phyloP scores from a whole-genome alignment of 805 yeast species.

The Candida glaebosa region DNA sequence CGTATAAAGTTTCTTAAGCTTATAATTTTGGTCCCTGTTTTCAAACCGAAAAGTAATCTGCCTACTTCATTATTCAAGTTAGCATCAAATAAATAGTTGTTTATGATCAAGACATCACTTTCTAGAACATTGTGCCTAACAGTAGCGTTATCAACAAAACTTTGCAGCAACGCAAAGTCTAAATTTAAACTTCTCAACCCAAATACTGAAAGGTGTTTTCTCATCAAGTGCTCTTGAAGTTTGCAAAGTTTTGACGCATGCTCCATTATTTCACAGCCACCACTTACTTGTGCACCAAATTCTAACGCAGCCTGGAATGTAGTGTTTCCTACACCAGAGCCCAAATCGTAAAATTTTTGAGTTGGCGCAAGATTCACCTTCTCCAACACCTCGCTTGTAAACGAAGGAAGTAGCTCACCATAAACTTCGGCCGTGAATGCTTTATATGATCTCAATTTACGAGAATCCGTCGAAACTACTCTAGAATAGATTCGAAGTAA shows the following conservation, averaged over 20 bases:
- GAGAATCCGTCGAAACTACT: constrained; percentile 71
- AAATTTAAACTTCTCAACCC: constrained; percentile 62
- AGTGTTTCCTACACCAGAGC: constrained; percentile 94
- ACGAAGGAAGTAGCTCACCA: constrained; percentile 83
- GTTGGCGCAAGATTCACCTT: constrained; percentile 55
- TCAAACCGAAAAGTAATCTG: constrained; percentile 56
- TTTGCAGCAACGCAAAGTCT: constrained; percentile 58
- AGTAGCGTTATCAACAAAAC: constrained; percentile 65
- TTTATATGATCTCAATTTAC: constrained; percentile 62
- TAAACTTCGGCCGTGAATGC: constrained; percentile 90
- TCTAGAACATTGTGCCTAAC: constrained; percentile 52
- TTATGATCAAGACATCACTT: constrained; percentile 72
- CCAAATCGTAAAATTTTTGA: constrained; percentile 77
- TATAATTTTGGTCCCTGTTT: constrained; percentile 74
- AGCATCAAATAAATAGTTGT: constrained; percentile 83
- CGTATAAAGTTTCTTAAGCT: constrained; percentile 79
- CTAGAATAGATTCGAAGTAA: constrained; percentile 72
- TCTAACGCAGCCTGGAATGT: constrained; percentile 86
- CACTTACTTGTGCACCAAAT: constrained; percentile 69
- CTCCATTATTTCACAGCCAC: constrained; percentile 88
- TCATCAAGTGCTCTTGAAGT: constrained; percentile 56
- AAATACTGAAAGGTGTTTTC: constrained; percentile 53
- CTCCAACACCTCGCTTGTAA: constrained; percentile 57
- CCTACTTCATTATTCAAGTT: constrained; percentile 66
- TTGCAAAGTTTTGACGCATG: constrained; percentile 71